phyloP scores from a whole-genome alignment of 768 basidiomycete species.

The Cyclocybe aegerita region DNA sequence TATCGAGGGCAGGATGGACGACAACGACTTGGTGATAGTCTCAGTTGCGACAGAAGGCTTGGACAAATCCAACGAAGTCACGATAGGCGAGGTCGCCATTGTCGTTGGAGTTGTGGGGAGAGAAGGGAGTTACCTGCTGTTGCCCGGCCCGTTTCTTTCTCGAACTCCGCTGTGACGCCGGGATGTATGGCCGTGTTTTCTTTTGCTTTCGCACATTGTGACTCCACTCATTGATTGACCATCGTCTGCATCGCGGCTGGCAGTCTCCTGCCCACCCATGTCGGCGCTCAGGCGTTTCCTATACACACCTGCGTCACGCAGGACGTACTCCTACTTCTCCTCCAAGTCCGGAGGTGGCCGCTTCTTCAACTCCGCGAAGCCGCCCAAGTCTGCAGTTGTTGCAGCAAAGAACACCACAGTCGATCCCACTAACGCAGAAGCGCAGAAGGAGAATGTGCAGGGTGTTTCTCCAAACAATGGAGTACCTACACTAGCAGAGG shows the following conservation, averaged over 20 bases:
- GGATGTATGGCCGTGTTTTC: slow-evolving; percentile 19
- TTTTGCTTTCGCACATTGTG: slow-evolving; percentile 14
- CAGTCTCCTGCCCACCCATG: slow-evolving; percentile 32
- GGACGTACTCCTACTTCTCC: slow-evolving; percentile 77
- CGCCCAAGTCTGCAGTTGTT: slow-evolving; percentile 49
- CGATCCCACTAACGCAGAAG: slow-evolving; percentile 13
- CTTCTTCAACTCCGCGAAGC: slow-evolving; percentile 74
- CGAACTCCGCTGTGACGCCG: too few species aligned
- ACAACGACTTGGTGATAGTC: too few species aligned
- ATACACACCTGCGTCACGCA: slow-evolving; percentile 45
- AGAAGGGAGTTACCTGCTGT: too few species aligned
- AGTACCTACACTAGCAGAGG: slow-evolving; percentile 1
- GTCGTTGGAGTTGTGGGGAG: too few species aligned
- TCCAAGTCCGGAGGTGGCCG: slow-evolving; percentile 74
- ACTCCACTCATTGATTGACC: slow-evolving; percentile 13
- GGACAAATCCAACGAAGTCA: too few species aligned
- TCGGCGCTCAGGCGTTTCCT: slow-evolving; percentile 51
- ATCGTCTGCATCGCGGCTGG: slow-evolving; percentile 13
- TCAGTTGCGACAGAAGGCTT: too few species aligned
- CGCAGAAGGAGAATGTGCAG: slow-evolving; percentile 10
- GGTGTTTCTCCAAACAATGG: too few species aligned
- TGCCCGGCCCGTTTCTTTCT: too few species aligned
- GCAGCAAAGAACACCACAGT: slow-evolving; percentile 28
- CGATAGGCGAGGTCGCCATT: too few species aligned
- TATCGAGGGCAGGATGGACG: too few species aligned